phyloP scores from a whole-genome alignment of 768 basidiomycete genomes.

The Boletellus sp. region DNA sequence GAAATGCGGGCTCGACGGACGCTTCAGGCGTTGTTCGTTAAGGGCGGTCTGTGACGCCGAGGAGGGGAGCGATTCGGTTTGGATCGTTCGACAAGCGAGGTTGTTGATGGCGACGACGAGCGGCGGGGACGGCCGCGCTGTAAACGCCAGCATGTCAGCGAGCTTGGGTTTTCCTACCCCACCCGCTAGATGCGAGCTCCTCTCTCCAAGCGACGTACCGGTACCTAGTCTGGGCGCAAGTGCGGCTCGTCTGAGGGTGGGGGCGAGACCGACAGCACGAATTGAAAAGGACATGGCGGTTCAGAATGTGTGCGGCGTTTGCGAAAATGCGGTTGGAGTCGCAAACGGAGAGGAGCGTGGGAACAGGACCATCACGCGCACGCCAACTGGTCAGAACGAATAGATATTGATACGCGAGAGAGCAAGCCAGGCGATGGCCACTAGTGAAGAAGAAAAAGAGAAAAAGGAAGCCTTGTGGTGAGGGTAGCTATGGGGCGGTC shows the following conservation, averaged over 20 bases:
- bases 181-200: too few species aligned
- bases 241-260: slow-evolving; percentile 50
- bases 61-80: slow-evolving; percentile 64
- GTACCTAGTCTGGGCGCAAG: slow-evolving; percentile 34
- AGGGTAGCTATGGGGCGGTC: slow-evolving; percentile 4
- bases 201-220: slow-evolving; percentile 18
- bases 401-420: slow-evolving; percentile 2
- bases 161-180: background rate
- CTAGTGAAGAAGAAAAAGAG: background rate
- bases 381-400: background rate
- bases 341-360: slow-evolving; percentile 13
- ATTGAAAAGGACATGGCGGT: slow-evolving; percentile 33
- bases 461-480: background rate
- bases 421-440: slow-evolving; percentile 5
- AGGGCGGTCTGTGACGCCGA: slow-evolving; percentile 60
- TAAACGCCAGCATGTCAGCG: too few species aligned
- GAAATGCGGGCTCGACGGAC: slow-evolving; percentile 93
- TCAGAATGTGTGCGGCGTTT: background rate
- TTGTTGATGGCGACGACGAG: too few species aligned
- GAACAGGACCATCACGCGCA: slow-evolving; percentile 18
- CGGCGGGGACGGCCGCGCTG: too few species aligned
- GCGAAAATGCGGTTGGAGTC: background rate
- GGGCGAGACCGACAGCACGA: slow-evolving; percentile 56
- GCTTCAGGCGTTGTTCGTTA: slow-evolving; percentile 80
- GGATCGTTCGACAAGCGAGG: slow-evolving; percentile 38